These are phyloP conservation scores for Diaporthe sp. DNA, from an alignment of 2,329 filamentous ascomycete genomes.

Conservation along the genomic window DNA sequence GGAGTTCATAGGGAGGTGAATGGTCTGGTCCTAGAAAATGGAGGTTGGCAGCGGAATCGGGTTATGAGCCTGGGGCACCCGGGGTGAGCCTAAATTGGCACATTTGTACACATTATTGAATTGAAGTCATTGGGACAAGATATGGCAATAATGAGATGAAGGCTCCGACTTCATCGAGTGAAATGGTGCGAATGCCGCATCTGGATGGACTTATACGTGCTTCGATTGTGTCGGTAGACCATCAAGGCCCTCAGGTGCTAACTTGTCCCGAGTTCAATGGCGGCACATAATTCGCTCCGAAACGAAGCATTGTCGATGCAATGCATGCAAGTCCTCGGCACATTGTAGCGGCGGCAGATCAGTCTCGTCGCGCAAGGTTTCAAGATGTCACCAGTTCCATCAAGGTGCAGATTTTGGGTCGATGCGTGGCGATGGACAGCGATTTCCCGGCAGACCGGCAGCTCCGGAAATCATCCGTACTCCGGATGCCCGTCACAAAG, in stretches of 20 bases:
- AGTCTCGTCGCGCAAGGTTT: background rate
- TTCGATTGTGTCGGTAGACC: background rate
- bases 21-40: background rate
- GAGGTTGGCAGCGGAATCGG: background rate
- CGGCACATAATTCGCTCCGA: background rate
- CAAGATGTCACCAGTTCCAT: background rate
- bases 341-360: background rate
- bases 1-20: background rate
- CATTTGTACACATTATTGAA: background rate
- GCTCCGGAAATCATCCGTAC: slow-evolving; percentile 6
- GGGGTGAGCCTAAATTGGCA: background rate
- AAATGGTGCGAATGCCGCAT: background rate
- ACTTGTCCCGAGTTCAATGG: background rate
- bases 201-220: background rate
- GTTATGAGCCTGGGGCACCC: too few species aligned
- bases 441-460: background rate
- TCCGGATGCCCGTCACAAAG: background rate
- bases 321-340: background rate
- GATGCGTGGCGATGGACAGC: background rate
- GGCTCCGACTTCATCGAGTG: background rate
- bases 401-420: background rate
- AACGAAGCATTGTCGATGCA: background rate
- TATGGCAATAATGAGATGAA: background rate
- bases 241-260: slow-evolving; percentile 23
- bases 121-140: background rate